Evolutionary conservation across 2,329 filamentous ascomycete genomes (phyloP).

Genomic region (Magnaporthales sp.): DNA sequence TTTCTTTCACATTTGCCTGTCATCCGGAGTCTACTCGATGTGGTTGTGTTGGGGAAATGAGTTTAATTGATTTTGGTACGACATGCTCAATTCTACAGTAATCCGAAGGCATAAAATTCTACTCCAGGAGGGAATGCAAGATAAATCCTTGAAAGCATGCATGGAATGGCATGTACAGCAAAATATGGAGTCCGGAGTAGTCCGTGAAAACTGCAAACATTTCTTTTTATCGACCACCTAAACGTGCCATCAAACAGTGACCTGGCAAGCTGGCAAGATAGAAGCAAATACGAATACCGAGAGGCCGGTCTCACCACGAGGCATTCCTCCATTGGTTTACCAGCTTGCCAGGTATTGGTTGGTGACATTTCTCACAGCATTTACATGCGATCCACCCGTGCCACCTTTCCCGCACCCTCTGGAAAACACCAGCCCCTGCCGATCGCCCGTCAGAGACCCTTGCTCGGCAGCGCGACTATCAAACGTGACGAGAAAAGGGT

Average conservation of each 20-base stretch:
- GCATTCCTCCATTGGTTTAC: not conserved
- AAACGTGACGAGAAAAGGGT: constrained; percentile 1
- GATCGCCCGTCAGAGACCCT: constrained; percentile 5
- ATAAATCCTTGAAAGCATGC: too few species aligned
- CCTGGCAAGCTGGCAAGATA: not conserved
- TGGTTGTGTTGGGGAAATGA: not conserved
- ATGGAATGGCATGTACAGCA: too few species aligned
- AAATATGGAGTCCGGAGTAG: not conserved
- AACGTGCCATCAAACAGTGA: not conserved
- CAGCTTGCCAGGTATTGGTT: too few species aligned
- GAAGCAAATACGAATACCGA: not conserved
- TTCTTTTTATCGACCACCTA: not conserved
- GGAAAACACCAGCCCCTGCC: not conserved
- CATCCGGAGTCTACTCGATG: not conserved
- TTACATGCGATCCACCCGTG: not conserved
- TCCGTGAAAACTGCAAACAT: not conserved
- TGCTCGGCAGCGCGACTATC: constrained; percentile 3
- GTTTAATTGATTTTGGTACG: not conserved
- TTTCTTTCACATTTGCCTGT: not conserved
- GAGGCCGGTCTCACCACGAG: not conserved
- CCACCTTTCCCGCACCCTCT: not conserved
- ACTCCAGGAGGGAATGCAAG: too few species aligned
- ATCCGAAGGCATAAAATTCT: too few species aligned
- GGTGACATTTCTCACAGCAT: not conserved
- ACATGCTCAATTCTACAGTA: not conserved